Evolutionary conservation across 768 basidiomycete genomes (phyloP), one percentile per base, ranked within the genome.

Genomic region (Pleurotus sapidus): DNA sequence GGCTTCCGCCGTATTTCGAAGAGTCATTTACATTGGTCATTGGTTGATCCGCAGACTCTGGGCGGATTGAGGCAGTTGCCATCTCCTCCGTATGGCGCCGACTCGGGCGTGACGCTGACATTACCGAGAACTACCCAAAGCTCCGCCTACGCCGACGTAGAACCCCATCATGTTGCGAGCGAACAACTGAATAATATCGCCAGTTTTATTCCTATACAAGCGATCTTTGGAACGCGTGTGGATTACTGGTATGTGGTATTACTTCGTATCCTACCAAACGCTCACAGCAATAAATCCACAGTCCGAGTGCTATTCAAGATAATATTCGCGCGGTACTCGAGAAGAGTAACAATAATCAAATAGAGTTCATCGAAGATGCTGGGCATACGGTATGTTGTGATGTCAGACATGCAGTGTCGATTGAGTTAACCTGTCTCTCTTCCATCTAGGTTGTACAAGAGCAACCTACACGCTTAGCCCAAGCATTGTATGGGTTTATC

Each of bases 51-150:
- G 30, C 43, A 27, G n/a, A 34, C 40, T 50, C 7, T 53, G 82
- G 82, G 71, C 40, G 78, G 77, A 0, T 63, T 84, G 62, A 63
- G 75, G 17, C 55, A 69, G 5, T 63, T 80, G 11, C 79, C 80
- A 3, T 78, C 75, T 0, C 55, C 57, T 15, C 69, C 70, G 12
- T 77, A 81, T 0, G 72, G 77, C 55, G 68, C 71, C 54, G 67
- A 62, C 18, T 68, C 72, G 49, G 81, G 79, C 18, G 77, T 84
- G 5, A 82, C 80, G 9, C 65, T 83, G 11, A 80, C 73, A 58
- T 82, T 54, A 23, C 7, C 51, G 11, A 54, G 40, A 42, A 2
- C 15, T n/a, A 7, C 51, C 20, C 51, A 54, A 24, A 42, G 37
- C n/a, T 37, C 51, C 9, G 38, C 34, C 23, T 54, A 37, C 39